Percentiles rank a stretch among this genome's conserved stretches.
Evolutionary conservation across 768 basidiomycete genomes (phyloP).

Genomic region (Chalciporus chontae): DNA sequence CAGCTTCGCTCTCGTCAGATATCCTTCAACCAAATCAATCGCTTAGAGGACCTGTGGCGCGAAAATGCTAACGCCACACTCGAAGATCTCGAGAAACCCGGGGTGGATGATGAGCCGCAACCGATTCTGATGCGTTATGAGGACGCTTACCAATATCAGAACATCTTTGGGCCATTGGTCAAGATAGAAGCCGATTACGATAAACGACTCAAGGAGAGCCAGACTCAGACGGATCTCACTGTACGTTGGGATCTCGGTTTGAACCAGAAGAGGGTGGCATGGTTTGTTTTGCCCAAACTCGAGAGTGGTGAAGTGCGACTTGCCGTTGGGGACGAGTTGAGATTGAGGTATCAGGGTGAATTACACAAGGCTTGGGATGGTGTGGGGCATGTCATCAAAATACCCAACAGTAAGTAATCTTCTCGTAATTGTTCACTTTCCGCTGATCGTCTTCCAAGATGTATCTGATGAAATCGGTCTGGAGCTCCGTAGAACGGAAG

Average conservation of each 20-base stretch:
- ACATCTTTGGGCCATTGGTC: slow-evolving; percentile 97
- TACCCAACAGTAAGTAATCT: slow-evolving; percentile 83
- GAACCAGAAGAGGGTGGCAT: slow-evolving; percentile 98
- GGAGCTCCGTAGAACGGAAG: slow-evolving; percentile 86
- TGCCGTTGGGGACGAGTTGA: slow-evolving; percentile 93
- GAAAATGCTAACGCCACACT: slow-evolving; percentile 93
- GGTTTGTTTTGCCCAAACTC: slow-evolving; percentile 94
- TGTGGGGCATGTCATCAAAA: slow-evolving; percentile 97
- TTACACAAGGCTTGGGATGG: slow-evolving; percentile 95
- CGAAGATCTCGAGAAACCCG: slow-evolving; percentile 95
- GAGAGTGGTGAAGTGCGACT: slow-evolving; percentile 97
- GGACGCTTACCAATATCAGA: slow-evolving; percentile 99
- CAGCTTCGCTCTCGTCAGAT: slow-evolving; percentile 96
- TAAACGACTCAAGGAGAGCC: slow-evolving; percentile 95
- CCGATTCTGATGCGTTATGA: slow-evolving; percentile 88
- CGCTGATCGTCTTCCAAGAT: slow-evolving; percentile 47
- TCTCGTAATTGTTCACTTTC: neutral
- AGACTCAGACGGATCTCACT: slow-evolving; percentile 95
- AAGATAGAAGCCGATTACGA: slow-evolving; percentile 99
- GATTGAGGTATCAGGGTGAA: slow-evolving; percentile 86
- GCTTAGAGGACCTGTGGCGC: slow-evolving; percentile 96
- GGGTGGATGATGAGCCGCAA: slow-evolving; percentile 97
- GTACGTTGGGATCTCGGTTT: slow-evolving; percentile 97
- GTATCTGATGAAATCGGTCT: slow-evolving; percentile 97
- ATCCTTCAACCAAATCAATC: slow-evolving; percentile 94